phyloP scores from a whole-genome alignment of 257 asterid species.

The Petrea volubilis region DNA sequence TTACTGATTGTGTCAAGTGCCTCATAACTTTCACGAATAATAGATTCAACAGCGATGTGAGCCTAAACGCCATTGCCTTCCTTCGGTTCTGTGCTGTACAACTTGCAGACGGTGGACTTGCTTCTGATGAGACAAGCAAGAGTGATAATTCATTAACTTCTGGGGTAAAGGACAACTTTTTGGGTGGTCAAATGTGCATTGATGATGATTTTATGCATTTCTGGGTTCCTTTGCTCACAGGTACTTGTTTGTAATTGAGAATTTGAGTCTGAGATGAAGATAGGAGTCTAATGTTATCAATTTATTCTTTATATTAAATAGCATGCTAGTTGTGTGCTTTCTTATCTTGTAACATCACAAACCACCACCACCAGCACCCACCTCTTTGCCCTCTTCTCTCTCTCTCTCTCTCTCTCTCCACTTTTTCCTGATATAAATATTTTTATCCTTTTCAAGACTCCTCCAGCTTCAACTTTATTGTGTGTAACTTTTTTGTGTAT shows the following conservation, averaged over 20 bases:
- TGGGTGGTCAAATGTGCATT: constrained; percentile 36
- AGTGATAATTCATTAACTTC: constrained; percentile 34
- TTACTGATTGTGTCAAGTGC: constrained; percentile 71
- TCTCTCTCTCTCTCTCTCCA: too few species aligned
- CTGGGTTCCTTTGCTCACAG: constrained; percentile 73
- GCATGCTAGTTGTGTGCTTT: not conserved
- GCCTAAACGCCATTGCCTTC: constrained; percentile 77
- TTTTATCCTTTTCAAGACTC: not conserved
- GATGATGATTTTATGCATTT: constrained; percentile 52
- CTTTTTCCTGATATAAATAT: too few species aligned
- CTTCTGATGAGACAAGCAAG: constrained; percentile 42
- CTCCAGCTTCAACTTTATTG: not conserved
- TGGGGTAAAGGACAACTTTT: constrained; percentile 27
- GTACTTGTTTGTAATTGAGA: constrained; percentile 26
- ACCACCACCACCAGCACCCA: too few species aligned
- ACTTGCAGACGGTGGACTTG: constrained; percentile 74
- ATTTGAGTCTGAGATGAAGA: not conserved
- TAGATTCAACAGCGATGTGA: constrained; percentile 66
- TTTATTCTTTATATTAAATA: not conserved
- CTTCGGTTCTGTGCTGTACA: constrained; percentile 74
- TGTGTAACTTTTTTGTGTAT: too few species aligned
- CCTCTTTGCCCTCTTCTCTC: too few species aligned
- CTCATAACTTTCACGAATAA: constrained; percentile 67
- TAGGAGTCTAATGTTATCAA: not conserved
- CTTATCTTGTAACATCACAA: not conserved